These are phyloP conservation scores for Tagetes patula DNA, from an alignment of 129 eudicot genomes.

Conservation along the genomic window DNA sequence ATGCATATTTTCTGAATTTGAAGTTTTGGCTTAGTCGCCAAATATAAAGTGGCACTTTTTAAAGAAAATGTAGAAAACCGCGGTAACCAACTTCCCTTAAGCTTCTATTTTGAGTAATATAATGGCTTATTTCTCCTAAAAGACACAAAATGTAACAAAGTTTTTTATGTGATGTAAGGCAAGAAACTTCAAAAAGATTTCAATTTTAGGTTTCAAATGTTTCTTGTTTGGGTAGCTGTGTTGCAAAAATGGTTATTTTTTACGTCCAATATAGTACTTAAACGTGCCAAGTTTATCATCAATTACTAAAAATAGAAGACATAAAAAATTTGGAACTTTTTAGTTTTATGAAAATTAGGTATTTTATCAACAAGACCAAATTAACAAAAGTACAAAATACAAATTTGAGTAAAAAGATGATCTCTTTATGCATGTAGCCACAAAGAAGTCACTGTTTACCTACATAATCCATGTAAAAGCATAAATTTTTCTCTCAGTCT, in stretches of 20 bases:
- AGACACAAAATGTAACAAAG: too few species aligned
- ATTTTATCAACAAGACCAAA: not conserved
- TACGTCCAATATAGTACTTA: not conserved
- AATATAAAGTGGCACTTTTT: not conserved
- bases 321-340: too few species aligned
- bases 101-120: not conserved
- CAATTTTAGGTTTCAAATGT: not conserved
- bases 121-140: conserved; percentile 11
- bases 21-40: not conserved
- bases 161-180: not conserved
- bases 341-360: too few species aligned
- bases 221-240: not conserved
- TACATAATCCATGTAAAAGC: not conserved
- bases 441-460: not conserved
- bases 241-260: not conserved
- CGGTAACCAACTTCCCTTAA: not conserved
- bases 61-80: not conserved
- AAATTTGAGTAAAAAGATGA: not conserved
- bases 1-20: too few species aligned
- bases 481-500: not conserved
- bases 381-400: not conserved
- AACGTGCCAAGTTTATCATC: not conserved
- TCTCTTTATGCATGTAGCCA: not conserved
- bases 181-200: not conserved
- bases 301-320: not conserved